Conservation (phyloP, 768 basidiomycete genomes). For the Naganishia friedmannii region DNA sequence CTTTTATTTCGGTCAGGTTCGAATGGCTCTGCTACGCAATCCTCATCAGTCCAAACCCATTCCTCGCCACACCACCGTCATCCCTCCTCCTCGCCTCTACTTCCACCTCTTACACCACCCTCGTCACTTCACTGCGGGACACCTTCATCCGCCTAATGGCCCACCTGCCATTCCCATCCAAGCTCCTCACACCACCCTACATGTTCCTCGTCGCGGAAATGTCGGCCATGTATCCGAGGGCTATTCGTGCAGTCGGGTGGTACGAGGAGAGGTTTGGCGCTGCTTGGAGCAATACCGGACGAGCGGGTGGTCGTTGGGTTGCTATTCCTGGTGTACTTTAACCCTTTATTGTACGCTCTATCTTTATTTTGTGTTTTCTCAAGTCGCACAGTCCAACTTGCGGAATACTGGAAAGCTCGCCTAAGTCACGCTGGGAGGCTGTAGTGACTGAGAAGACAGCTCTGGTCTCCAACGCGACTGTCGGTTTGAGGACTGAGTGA, state of each 20-base stretch:
- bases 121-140: background rate
- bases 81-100: slow-evolving; percentile 8
- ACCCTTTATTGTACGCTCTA: background rate
- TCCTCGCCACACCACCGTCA: slow-evolving; percentile 18
- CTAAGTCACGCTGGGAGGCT: too few relatives aligned
- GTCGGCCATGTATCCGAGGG: slow-evolving; percentile 74
- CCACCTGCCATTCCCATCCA: slow-evolving; percentile 49
- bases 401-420: too few relatives aligned
- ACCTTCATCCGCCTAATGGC: slow-evolving; percentile 33
- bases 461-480: too few relatives aligned
- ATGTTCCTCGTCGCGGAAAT: slow-evolving; percentile 74
- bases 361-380: too few relatives aligned
- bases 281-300: slow-evolving; percentile 72
- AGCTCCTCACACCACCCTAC: slow-evolving; percentile 66
- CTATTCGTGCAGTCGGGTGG: slow-evolving; percentile 73
- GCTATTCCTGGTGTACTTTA: slow-evolving; percentile 76
- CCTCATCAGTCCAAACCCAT: slow-evolving; percentile 56
- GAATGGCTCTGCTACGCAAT: slow-evolving; percentile 89
- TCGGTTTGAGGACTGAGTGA: too few relatives aligned
- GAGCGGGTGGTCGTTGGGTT: slow-evolving; percentile 60
- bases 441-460: too few relatives aligned
- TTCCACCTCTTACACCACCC: slow-evolving; percentile 13
- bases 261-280: slow-evolving; percentile 69
- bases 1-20: slow-evolving; percentile 53
- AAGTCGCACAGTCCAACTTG: too few relatives aligned